Conservation (phyloP, 805 yeast genomes). For the Geotrichum ghanense region DNA sequence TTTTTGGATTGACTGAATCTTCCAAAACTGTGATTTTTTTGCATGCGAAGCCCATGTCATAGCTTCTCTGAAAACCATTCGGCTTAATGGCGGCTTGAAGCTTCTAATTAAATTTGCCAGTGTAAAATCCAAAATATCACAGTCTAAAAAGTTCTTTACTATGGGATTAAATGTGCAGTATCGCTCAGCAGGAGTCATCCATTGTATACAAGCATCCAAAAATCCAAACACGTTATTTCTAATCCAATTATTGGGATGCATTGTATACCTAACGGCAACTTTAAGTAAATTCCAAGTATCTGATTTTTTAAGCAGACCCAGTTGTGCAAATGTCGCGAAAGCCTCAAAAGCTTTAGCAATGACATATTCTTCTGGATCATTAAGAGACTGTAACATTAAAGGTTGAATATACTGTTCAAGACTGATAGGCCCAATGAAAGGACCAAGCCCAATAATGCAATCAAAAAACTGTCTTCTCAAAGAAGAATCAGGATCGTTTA, state of each 20-base stretch:
- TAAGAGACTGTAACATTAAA: slow-evolving; percentile 65
- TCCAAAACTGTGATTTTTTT: slow-evolving; percentile 72
- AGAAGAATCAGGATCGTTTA: slow-evolving; percentile 65
- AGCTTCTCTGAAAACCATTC: slow-evolving; percentile 51
- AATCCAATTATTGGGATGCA: slow-evolving; percentile 86
- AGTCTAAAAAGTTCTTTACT: slow-evolving; percentile 60
- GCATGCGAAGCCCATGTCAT: slow-evolving; percentile 63
- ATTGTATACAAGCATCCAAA: slow-evolving; percentile 48
- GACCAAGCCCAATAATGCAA: slow-evolving; percentile 60
- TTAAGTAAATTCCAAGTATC: slow-evolving; percentile 45
- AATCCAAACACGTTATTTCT: slow-evolving; percentile 56
- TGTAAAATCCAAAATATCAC: slow-evolving; percentile 59
- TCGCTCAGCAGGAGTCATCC: slow-evolving; percentile 62
- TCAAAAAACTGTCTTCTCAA: slow-evolving; percentile 62
- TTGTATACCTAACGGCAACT: slow-evolving; percentile 41
- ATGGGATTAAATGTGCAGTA: slow-evolving; percentile 79
- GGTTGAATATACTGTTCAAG: slow-evolving; percentile 86
- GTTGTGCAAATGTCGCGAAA: slow-evolving; percentile 41
- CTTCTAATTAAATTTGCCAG: slow-evolving; percentile 60
- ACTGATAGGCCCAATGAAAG: slow-evolving; percentile 69
- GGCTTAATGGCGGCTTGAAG: slow-evolving; percentile 54
- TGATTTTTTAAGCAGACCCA: slow-evolving; percentile 43
- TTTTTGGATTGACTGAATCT: slow-evolving; percentile 21
- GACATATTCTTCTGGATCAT: slow-evolving; percentile 77
- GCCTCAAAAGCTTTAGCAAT: slow-evolving; percentile 56